A percentile compares a stretch with the other conserved stretches of the same genome.
Evolutionary conservation across 1,284 basidiomycete species (phyloP).

Genomic region (Ceratobasidium theobromae): DNA sequence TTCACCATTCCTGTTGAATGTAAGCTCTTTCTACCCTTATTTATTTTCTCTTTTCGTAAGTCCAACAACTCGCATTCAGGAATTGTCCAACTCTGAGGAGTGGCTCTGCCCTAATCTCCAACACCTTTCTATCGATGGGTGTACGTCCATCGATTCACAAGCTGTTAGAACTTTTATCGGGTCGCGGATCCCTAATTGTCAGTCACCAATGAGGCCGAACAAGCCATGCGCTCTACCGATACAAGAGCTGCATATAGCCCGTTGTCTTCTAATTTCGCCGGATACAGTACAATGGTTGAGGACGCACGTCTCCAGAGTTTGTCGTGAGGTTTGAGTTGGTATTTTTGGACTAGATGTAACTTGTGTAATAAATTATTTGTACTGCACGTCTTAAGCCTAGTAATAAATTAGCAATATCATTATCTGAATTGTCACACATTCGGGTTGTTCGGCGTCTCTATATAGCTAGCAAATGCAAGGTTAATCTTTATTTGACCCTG

Average conservation of each 20-base stretch:
- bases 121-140: conserved; percentile 13
- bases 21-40: not conserved
- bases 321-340: conserved; percentile 2
- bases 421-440: too few relatives aligned
- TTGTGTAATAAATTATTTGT: too few relatives aligned
- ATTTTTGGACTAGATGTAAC: not conserved
- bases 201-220: not conserved
- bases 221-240: not conserved
- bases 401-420: too few relatives aligned
- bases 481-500: too few relatives aligned
- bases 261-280: conserved; percentile 6
- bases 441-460: too few relatives aligned
- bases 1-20: conserved; percentile 16
- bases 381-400: too few relatives aligned
- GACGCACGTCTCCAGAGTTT: conserved; percentile 12
- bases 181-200: not conserved
- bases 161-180: conserved; percentile 1
- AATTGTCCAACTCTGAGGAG: conserved; percentile 16
- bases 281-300: conserved; percentile 21
- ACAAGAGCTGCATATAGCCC: conserved; percentile 15
- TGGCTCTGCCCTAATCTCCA: conserved; percentile 25
- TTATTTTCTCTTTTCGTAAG: too few relatives aligned
- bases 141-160: conserved; percentile 18
- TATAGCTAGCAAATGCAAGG: too few relatives aligned
- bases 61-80: not conserved